These are phyloP conservation scores for Trichoderma breve DNA, from an alignment of 2,329 filamentous ascomycete genomes.

Conservation along the genomic window DNA sequence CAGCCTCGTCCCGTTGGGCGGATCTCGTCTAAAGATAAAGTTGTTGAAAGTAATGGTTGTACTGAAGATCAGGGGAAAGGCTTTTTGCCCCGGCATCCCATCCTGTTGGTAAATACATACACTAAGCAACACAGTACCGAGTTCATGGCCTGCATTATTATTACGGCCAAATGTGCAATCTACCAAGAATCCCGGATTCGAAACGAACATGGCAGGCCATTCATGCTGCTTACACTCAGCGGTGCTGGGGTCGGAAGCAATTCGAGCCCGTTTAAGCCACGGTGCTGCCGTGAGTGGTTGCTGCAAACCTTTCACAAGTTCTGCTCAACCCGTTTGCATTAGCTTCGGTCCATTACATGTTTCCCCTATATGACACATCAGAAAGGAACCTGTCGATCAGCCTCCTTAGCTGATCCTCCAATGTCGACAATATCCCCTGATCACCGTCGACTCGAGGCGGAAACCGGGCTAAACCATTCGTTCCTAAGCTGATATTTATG, in stretches of 20 bases:
- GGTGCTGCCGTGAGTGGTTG: not conserved
- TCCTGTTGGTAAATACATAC: not conserved
- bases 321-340: not conserved
- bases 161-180: not conserved
- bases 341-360: not conserved
- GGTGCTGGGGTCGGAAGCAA: not conserved
- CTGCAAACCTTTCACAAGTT: not conserved
- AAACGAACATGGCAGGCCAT: not conserved
- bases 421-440: not conserved
- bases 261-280: not conserved
- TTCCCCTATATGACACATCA: not conserved
- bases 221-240: not conserved
- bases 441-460: not conserved
- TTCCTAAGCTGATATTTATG: not conserved
- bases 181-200: not conserved
- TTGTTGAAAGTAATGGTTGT: not conserved
- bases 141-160: not conserved
- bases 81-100: not conserved
- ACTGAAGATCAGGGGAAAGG: not conserved
- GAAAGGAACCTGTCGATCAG: not conserved
- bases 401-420: not conserved
- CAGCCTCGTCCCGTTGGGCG: not conserved
- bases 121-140: not conserved
- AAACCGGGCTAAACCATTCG: not conserved
- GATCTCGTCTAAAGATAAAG: not conserved